Base-by-base conservation (phyloP, 140 eudicot genomes). In the Anethum foeniculum region DNA sequence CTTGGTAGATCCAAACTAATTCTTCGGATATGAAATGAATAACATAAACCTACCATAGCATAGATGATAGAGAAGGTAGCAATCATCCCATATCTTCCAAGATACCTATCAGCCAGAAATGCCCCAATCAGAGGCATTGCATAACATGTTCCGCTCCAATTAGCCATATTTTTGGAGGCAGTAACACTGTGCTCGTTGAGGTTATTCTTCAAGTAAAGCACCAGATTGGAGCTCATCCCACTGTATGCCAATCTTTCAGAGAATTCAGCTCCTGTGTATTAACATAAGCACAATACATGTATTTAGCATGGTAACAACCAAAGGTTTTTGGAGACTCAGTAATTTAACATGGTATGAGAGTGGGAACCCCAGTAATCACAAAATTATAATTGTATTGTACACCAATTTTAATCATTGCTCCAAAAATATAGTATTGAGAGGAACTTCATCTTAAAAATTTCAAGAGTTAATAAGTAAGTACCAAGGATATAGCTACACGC, bases 401-500 rank as follows among this genome's bases (percentile, higher is more conserved):
- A 9, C 68, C 2, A 23, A n/a, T 58, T 52, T 1, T 58, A 58
- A 21, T 58, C 14, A 58, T 58, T n/a, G 67, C 32, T n/a, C n/a
- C n/a, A n/a, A n/a, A n/a, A n/a, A n/a, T n/a, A n/a, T n/a, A n/a
- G n/a, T n/a, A n/a, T n/a, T n/a, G n/a, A n/a, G n/a, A n/a, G n/a
- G n/a, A n/a, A n/a, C n/a, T n/a, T n/a, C n/a, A n/a, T n/a, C n/a
- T n/a, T n/a, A n/a, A n/a, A n/a, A n/a, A n/a, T n/a, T n/a, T 68
- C 75, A 68, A 36, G 44, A 69, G 9, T 69, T 16, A 18, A 16
- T 6, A 79, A 72, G 34, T 6, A 79, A 72, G 34, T 71, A 89
- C 93, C 93, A 79, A 91, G 86, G 75, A 91, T 91, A 84, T 85
- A 89, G 78, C 86, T 85, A 60, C 91, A 91, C 0, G 93, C 96